These are phyloP conservation scores for Lactarius evosmus DNA, from an alignment of 768 basidiomycete genomes.

Conservation along the genomic window DNA sequence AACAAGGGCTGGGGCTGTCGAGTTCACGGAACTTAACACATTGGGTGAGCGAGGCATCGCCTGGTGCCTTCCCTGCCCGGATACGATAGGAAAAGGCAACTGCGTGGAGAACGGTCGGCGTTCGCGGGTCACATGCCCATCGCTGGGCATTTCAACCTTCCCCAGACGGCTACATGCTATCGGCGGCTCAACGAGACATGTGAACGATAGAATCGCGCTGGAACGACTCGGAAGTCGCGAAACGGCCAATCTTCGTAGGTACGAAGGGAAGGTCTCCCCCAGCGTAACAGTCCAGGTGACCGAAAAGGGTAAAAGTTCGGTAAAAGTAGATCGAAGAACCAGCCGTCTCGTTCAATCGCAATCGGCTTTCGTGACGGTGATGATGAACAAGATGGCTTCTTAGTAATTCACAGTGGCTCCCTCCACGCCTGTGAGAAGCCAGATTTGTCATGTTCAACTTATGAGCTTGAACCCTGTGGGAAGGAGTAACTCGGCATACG, in stretches of 20 bases:
- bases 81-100: constrained; percentile 10
- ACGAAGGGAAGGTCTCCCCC: neutral
- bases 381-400: neutral
- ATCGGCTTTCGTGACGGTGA: constrained; percentile 1
- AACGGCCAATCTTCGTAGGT: constrained; percentile 3
- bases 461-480: neutral
- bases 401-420: neutral
- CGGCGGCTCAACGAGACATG: neutral
- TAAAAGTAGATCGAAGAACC: neutral
- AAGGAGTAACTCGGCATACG: neutral
- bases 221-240: constrained; percentile 16
- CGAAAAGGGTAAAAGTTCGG: neutral
- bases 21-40: constrained; percentile 6
- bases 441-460: constrained; percentile 9
- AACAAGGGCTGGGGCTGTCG: neutral
- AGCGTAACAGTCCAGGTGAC: constrained; percentile 2
- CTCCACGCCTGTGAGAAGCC: neutral
- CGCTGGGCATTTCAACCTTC: neutral
- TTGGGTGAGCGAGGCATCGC: constrained; percentile 5
- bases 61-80: neutral
- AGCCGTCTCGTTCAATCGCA: neutral
- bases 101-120: neutral
- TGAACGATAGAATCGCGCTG: constrained; percentile 6
- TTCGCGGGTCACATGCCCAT: constrained; percentile 6
- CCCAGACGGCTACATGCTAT: constrained; percentile 15